A percentile compares a stretch with the other conserved stretches of the same genome.
These are phyloP conservation scores for Ambrosia artemisiifolia DNA, from an alignment of 129 eudicot genomes.

Conservation along the genomic window DNA sequence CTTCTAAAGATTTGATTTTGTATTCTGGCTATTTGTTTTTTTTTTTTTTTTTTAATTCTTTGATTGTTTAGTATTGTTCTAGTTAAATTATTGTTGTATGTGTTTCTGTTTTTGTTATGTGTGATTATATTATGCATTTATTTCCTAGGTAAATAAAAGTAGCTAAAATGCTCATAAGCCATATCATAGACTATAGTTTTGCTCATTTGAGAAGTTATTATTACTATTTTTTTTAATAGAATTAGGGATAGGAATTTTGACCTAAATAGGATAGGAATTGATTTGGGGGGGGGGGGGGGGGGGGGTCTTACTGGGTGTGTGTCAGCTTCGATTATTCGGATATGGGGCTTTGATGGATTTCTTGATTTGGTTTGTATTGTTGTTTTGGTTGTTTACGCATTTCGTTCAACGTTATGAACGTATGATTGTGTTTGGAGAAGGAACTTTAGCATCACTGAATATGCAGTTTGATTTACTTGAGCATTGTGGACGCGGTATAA, in stretches of 20 bases:
- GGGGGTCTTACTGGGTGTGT: too few species aligned
- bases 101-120: neutral
- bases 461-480: neutral
- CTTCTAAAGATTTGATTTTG: neutral
- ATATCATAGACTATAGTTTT: neutral
- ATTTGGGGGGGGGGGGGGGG: too few species aligned
- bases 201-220: slow-evolving; percentile 13
- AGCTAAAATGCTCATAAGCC: neutral
- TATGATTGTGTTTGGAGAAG: neutral
- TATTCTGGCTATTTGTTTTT: neutral
- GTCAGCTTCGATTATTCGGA: neutral
- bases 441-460: neutral
- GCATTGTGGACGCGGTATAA: neutral
- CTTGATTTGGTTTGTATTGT: neutral
- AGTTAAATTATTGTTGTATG: too few species aligned
- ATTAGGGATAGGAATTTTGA: neutral
- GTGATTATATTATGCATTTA: neutral
- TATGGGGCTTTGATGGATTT: neutral
- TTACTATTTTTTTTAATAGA: slow-evolving; percentile 4
- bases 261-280: neutral
- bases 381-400: neutral
- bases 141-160: neutral
- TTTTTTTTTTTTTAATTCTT: too few species aligned
- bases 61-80: too few species aligned
- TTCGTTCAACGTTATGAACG: neutral